Evolutionary conservation across 192 early-diverging fungal species (phyloP), one percentile per base, ranked within the genome.

Genomic region (Podila epicladia): DNA sequence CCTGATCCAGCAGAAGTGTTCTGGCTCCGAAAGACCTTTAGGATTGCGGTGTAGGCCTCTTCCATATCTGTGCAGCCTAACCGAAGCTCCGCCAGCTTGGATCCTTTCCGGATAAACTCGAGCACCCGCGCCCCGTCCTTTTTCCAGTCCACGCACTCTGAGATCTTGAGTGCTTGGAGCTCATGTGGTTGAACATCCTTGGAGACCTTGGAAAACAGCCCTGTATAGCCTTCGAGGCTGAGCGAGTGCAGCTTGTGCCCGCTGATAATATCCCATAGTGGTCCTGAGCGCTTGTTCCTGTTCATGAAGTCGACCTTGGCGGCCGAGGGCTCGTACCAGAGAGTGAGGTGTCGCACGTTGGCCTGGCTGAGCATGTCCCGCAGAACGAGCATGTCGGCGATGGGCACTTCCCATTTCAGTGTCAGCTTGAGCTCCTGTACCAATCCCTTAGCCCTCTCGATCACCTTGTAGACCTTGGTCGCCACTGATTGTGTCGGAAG

Each of bases 261-360:
- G 5, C 37, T 20, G 12, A 77, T 70, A 22, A 77, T 55, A 8
- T 77, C 55, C 67, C 67, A 71, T 0, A 77, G 45, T 1, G 75
- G 75, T 53, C 69, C 69, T 2, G 75, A 50, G 4, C 53, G 37
- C 50, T 71, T 70, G 20, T 24, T 70, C 24, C 64, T 69, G 19
- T 53, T 65, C 29, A 77, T 33, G 20, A 64, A 32, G 24, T 60
- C 64, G 0, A 41, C 24, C 20, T 50, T 35, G 33, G 67, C 24
- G 0, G 9, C 12, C 26, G 49, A 11, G 24, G 53, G 53, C 53
- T n/a, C 24, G 24, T 55, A 55, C 53, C n/a, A 55, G 53, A 55
- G 53, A 6, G 53, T 26, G 2, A 55, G 24, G 53, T 55, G n/a
- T 5, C 53, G 53, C 9, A 55, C 53, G 17, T 55, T 55, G 53